Percentiles rank a stretch among this genome's conserved stretches.
Conservation (phyloP, 2,329 filamentous ascomycete species). For the Ophiognomonia clavigignenti-juglandacearum region DNA sequence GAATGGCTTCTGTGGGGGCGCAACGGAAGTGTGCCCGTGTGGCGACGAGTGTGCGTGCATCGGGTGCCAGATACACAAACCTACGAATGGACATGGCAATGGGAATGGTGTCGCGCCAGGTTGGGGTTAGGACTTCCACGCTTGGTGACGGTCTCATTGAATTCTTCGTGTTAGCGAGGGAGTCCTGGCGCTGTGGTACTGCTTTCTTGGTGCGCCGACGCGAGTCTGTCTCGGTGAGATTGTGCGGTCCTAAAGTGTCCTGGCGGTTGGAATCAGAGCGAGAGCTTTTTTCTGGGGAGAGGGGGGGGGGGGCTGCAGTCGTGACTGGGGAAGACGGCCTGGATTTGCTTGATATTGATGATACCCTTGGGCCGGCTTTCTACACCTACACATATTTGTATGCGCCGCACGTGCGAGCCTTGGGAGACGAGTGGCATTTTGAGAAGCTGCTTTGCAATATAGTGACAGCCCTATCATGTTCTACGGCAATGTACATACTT, state of each 20-base stretch:
- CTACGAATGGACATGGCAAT: constrained; percentile 18
- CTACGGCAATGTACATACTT: too few species aligned
- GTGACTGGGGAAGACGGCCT: constrained; percentile 1
- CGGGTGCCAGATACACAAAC: constrained; percentile 49
- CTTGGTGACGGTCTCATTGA: background rate
- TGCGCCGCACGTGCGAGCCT: background rate
- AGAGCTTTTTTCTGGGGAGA: background rate
- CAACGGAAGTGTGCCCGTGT: constrained; percentile 40
- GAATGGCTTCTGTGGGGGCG: constrained; percentile 12
- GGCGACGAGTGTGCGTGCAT: constrained; percentile 56
- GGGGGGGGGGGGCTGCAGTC: too few species aligned
- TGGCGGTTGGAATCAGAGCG: background rate
- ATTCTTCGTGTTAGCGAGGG: too few species aligned
- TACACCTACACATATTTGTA: too few species aligned
- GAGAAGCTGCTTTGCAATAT: too few species aligned
- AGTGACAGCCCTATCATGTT: too few species aligned
- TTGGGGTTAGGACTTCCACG: background rate
- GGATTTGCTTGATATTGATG: constrained; percentile 9
- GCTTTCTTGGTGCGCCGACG: too few species aligned
- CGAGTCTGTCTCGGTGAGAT: background rate
- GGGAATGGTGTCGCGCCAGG: background rate
- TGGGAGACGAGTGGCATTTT: too few species aligned
- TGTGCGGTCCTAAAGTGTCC: too few species aligned
- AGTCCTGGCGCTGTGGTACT: too few species aligned
- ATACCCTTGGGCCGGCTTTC: constrained; percentile 11